Conservation (phyloP, 768 basidiomycete species). For the Gloeostereum incarnatum region DNA sequence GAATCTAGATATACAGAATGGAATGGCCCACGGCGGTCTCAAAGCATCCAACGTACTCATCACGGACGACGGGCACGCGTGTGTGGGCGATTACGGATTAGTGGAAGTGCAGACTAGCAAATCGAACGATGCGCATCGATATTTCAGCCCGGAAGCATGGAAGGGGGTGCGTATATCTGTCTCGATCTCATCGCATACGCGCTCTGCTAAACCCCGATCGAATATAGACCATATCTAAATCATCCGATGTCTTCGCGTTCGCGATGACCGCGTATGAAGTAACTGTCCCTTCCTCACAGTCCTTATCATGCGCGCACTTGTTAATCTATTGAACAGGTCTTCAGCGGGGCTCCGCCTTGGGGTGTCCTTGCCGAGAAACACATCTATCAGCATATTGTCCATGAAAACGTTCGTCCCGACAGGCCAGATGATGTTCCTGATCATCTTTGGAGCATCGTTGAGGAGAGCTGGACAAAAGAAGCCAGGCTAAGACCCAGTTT, state of each 20-base stretch:
- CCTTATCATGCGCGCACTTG: too few relatives aligned
- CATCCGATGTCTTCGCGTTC: conserved; percentile 17
- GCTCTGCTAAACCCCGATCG: not conserved
- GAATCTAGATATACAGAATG: conserved; percentile 10
- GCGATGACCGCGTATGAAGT: conserved; percentile 16
- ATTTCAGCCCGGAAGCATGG: conserved; percentile 18
- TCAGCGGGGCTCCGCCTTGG: conserved; percentile 12
- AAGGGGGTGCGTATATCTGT: conserved; percentile 13
- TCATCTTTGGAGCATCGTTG: conserved; percentile 14
- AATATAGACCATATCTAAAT: conserved; percentile 11
- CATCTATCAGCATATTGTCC: conserved; percentile 11
- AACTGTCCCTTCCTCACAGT: not conserved
- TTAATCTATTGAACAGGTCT: conserved; percentile 9
- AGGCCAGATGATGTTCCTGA: conserved; percentile 16
- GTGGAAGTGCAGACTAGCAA: conserved; percentile 12
- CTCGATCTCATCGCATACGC: not conserved
- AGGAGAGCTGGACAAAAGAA: conserved; percentile 15
- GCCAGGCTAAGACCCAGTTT: conserved; percentile 15
- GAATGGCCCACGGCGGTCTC: conserved; percentile 14
- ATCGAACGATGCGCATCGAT: conserved; percentile 11
- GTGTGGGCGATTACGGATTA: conserved; percentile 14
- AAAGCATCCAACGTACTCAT: conserved; percentile 16
- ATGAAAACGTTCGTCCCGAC: conserved; percentile 14
- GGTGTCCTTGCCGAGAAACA: conserved; percentile 15
- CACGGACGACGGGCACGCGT: conserved; percentile 8